Conservation (phyloP, 2,329 filamentous ascomycete genomes). For the Calonectria pseudoturangicola region DNA sequence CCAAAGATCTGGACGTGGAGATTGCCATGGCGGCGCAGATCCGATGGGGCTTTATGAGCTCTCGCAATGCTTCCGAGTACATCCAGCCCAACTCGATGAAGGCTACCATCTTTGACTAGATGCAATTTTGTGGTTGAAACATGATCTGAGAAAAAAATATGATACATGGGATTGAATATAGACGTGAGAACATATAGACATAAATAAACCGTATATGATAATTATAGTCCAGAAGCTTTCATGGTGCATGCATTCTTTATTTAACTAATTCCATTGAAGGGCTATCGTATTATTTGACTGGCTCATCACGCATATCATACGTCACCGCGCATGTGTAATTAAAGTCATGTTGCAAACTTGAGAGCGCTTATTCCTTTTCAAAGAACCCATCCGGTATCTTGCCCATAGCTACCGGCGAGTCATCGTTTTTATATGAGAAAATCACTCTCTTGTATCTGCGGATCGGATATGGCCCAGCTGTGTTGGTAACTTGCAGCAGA, state of each 20-base stretch:
- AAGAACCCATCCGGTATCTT: slow-evolving; percentile 5
- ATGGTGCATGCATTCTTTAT: background rate
- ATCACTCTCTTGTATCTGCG: slow-evolving; percentile 27
- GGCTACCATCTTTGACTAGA: slow-evolving; percentile 2
- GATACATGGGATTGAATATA: background rate
- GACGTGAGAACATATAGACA: background rate
- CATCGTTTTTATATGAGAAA: slow-evolving; percentile 22
- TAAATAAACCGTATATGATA: background rate
- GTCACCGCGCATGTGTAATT: background rate
- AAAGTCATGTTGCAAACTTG: background rate
- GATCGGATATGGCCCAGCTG: slow-evolving; percentile 14
- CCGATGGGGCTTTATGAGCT: slow-evolving; percentile 11
- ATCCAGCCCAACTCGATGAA: slow-evolving; percentile 24
- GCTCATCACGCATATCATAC: background rate
- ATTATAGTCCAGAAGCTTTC: too few species aligned
- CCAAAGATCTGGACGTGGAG: slow-evolving; percentile 18
- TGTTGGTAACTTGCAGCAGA: slow-evolving; percentile 29
- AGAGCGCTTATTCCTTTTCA: background rate
- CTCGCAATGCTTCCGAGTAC: slow-evolving; percentile 15
- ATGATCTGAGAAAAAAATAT: background rate
- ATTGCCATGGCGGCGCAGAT: slow-evolving; percentile 18
- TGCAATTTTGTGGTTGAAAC: background rate
- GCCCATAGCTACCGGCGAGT: slow-evolving; percentile 14
- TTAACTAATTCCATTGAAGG: background rate
- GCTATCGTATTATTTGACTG: background rate